Conservation (phyloP, 1,284 basidiomycete genomes). For the Grifola frondosa region DNA sequence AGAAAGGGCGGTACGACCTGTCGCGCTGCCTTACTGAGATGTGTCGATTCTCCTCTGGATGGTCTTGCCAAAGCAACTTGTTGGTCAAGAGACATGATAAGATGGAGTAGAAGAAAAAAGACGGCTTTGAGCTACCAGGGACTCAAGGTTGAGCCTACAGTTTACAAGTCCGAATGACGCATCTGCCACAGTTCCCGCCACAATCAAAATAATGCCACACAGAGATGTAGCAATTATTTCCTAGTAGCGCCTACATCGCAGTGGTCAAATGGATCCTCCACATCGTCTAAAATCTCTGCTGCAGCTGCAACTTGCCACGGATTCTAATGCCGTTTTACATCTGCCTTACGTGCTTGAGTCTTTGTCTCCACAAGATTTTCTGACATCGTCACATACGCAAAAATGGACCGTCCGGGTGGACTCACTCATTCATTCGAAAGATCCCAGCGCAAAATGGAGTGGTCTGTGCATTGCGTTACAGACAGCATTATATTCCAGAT, state of each 20-base stretch:
- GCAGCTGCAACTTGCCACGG: conserved; percentile 68
- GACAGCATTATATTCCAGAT: conserved; percentile 55
- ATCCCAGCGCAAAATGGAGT: conserved; percentile 70
- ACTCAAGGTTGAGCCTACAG: too few relatives aligned
- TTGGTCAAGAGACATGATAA: conserved; percentile 36
- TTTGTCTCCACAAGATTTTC: conserved; percentile 50
- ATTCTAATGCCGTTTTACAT: conserved; percentile 55
- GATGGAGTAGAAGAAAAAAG: too few relatives aligned
- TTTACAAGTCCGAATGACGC: too few relatives aligned
- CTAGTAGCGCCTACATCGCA: too few relatives aligned
- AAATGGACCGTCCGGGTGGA: conserved; percentile 74
- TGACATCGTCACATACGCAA: conserved; percentile 59
- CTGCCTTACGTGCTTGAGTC: conserved; percentile 56
- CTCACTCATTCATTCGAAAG: conserved; percentile 72
- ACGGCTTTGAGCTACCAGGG: too few relatives aligned
- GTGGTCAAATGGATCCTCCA: conserved; percentile 28
- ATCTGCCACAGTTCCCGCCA: too few relatives aligned
- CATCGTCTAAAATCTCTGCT: conserved; percentile 65
- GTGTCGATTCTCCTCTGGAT: conserved; percentile 39
- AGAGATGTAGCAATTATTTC: too few relatives aligned
- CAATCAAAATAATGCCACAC: too few relatives aligned
- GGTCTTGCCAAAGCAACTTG: conserved; percentile 56
- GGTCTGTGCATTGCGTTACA: conserved; percentile 70
- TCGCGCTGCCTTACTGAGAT: conserved; percentile 51
- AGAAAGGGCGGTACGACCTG: conserved; percentile 82